Evolutionary conservation across 139 green algal genomes (phyloP), one percentile per base, ranked within the genome.

Genomic region (Pycnococcus provasolii): DNA sequence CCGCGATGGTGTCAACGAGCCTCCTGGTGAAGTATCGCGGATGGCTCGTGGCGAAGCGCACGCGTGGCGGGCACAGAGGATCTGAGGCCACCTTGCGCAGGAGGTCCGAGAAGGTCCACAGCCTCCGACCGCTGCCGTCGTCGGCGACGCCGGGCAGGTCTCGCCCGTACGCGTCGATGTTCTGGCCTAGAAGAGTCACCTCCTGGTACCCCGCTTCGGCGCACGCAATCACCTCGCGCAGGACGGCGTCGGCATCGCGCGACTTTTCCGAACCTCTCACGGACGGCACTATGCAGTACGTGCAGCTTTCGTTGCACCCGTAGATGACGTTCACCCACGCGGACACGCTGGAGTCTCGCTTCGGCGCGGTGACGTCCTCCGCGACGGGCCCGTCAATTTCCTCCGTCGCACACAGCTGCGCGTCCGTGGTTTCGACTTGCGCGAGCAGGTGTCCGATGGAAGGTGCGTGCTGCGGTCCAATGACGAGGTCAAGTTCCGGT

Each of bases 251-350:
- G 1, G 88, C 79, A 47, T 75, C 70, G 26, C 92, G 79, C 74
- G 83, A 94, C 81, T 97, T 91, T 82, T 99, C 92, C 53, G 77
- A 8, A n/a, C 92, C 92, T 3, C 91, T 75, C 26, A 86, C 92
- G 76, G 84, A 88, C 47, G 92, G 92, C 75, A 99, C 92, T 59
- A 99, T 91, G 75, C 92, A 99, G 83, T 97, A 99, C 26, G 88
- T 90, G 84, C 92, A 99, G 58, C 84, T 85, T 60, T 99, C 92
- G 73, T 99, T 96, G 87, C 92, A 99, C 55, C 92, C 92, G 70
- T 96, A 94, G 67, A 97, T 97, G n/a, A 95, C 87, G 78, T 97
- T 97, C 44, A 99, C 92, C 90, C 92, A 99, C 11, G 92, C 92
- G 0, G 88, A 95, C 53, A 96, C 72, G 66, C 87, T 72, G 8